Base-by-base conservation (phyloP, 768 basidiomycete species). In the Kwoniella europaea region DNA sequence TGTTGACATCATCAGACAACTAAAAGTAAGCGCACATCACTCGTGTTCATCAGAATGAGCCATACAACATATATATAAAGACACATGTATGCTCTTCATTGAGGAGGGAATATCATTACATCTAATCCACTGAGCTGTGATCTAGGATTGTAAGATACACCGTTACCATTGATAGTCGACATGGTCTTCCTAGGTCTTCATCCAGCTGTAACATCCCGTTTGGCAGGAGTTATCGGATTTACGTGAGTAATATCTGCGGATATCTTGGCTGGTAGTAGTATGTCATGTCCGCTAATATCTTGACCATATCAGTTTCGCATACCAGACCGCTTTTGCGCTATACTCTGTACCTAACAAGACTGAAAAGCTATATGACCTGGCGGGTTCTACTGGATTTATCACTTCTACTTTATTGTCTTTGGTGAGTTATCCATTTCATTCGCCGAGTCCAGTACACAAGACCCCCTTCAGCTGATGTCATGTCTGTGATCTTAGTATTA, bases 321-420 rank as follows among this genome's bases (percentile, higher is more conserved):
- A 79, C 68, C 80, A 81, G 70, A 69, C 69, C 59, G 58, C 57
- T 58, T 86, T 88, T 62, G 91, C 90, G 0, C 65, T 86, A 4
- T 82, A 90, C 20, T 90, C 90, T 68, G 88, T 91, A 4, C 91
- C 91, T 2, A 87, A 86, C 68, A 86, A 88, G 52, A 87, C 78
- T 18, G 90, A 91, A 59, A 89, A 84, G 72, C 91, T 85, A 76
- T 92, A 88, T 73, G 91, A 92, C 78, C 82, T 91, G 1, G 86
- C 87, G 29, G 91, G 91, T 20, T 86, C 89, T 0, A 57, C 88
- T 3, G 91, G 91, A 3, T 92, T 90, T 85, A 79, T 91, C 15
- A 86, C 89, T 0, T 87, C 89, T 1, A 88, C 88, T 5, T 84
- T 87, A 58, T 71, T 89, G 13, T 90, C 89, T 24, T 82, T 91